phyloP scores from a whole-genome alignment of 2,329 filamentous ascomycete genomes.

The Trichoderma sp. region DNA sequence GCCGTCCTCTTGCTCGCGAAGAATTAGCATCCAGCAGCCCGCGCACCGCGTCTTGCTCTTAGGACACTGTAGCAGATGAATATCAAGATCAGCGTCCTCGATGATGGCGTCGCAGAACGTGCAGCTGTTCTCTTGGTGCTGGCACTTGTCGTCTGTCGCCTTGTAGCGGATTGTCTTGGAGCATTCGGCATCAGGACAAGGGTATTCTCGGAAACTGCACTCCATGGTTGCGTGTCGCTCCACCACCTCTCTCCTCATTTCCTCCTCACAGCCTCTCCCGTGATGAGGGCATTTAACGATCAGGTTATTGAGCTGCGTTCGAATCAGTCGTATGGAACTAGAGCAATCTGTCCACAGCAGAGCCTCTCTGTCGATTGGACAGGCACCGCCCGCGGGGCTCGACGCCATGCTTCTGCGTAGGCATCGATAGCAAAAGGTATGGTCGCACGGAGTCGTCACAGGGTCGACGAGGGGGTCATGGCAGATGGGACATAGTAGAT shows the following conservation, averaged over 20 bases:
- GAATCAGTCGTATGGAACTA: constrained; percentile 47
- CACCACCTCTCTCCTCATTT: constrained; percentile 52
- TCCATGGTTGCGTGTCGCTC: constrained; percentile 55
- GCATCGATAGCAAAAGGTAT: constrained; percentile 63
- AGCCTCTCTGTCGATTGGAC: constrained; percentile 57
- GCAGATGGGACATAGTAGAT: constrained; percentile 55
- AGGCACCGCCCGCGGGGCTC: constrained; percentile 43
- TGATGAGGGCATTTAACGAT: constrained; percentile 57
- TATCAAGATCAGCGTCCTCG: constrained; percentile 43
- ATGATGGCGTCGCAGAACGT: constrained; percentile 51
- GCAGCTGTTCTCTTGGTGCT: constrained; percentile 52
- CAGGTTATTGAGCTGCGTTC: constrained; percentile 60
- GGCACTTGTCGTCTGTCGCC: constrained; percentile 50
- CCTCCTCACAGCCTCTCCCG: constrained; percentile 47
- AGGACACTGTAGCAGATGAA: constrained; percentile 41
- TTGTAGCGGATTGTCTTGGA: constrained; percentile 50
- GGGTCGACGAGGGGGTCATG: constrained; percentile 59
- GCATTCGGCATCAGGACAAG: constrained; percentile 55
- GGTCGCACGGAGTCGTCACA: constrained; percentile 60
- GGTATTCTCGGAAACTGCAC: constrained; percentile 54
- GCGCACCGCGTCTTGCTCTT: constrained; percentile 49
- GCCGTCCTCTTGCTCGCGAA: constrained; percentile 43
- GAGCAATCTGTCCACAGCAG: constrained; percentile 40
- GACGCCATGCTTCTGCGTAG: constrained; percentile 44
- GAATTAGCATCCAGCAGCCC: constrained; percentile 46